A percentile compares a stretch with the other conserved stretches of the same genome.
Conservation (phyloP, 1,284 basidiomycete species). For the Earliella scabrosa region DNA sequence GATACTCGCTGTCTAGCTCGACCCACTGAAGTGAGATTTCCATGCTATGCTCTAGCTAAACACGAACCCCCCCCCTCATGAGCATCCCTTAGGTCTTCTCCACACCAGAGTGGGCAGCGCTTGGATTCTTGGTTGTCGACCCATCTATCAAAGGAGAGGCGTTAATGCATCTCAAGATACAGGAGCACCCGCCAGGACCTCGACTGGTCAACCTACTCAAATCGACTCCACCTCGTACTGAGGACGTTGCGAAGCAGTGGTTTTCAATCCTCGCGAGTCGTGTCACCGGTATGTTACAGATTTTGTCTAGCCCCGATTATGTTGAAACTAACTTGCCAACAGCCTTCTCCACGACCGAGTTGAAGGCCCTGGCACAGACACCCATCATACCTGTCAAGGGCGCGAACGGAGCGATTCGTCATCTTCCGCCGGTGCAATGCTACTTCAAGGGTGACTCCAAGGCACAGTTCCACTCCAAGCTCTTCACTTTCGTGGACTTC, state of each 20-base stretch:
- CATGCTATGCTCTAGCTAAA: neutral
- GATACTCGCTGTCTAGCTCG: conserved; percentile 59
- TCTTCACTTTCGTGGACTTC: conserved; percentile 92
- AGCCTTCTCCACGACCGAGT: conserved; percentile 56
- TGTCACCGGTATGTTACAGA: conserved; percentile 58
- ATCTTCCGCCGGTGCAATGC: conserved; percentile 68
- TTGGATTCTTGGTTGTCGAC: conserved; percentile 79
- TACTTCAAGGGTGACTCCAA: conserved; percentile 62
- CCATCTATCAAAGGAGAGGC: conserved; percentile 59
- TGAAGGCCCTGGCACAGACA: conserved; percentile 51
- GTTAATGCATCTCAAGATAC: conserved; percentile 72
- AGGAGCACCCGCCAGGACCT: conserved; percentile 73
- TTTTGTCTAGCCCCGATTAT: neutral
- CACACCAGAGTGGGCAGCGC: conserved; percentile 66
- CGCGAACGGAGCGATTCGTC: conserved; percentile 40
- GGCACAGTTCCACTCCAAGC: conserved; percentile 68
- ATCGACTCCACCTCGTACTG: conserved; percentile 63
- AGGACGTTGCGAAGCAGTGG: conserved; percentile 61
- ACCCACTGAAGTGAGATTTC: conserved; percentile 62
- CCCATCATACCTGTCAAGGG: conserved; percentile 59
- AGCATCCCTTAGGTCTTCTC: conserved; percentile 66
- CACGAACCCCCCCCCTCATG: neutral
- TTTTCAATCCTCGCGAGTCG: conserved; percentile 81
- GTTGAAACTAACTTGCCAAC: neutral
- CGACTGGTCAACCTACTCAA: conserved; percentile 70